Evolutionary conservation across 2,329 filamentous ascomycete species (phyloP).

Genomic region (Hawksworthiomyces lignivorus): DNA sequence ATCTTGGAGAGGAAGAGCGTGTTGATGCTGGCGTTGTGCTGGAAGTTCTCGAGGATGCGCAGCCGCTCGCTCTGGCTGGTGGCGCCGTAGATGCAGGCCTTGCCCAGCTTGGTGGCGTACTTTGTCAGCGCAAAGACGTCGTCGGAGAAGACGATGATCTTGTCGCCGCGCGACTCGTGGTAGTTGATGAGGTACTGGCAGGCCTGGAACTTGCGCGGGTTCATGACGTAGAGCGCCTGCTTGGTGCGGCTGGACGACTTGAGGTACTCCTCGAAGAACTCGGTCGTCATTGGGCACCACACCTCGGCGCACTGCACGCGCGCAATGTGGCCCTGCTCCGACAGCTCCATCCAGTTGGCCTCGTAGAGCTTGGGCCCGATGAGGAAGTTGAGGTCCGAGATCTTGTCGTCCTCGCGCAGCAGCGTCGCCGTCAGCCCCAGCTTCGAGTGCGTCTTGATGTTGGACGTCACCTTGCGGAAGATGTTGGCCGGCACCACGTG

Average conservation of each 20-base stretch:
- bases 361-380: slow-evolving; percentile 97
- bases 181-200: slow-evolving; percentile 98
- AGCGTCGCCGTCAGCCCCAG: slow-evolving; percentile 89
- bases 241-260: slow-evolving; percentile 20
- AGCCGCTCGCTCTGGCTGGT: slow-evolving; percentile 82
- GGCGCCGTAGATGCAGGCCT: slow-evolving; percentile 85
- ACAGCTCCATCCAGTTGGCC: slow-evolving; percentile 98
- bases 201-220: slow-evolving; percentile 92
- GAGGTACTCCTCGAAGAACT: slow-evolving; percentile 95
- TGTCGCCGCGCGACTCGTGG: slow-evolving; percentile 89
- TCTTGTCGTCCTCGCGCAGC: slow-evolving; percentile 95
- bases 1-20: slow-evolving; percentile 97
- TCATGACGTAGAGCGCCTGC: slow-evolving; percentile 79
- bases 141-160: slow-evolving; percentile 97
- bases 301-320: slow-evolving; percentile 97
- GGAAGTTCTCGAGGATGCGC: slow-evolving; percentile 85
- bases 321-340: slow-evolving; percentile 93
- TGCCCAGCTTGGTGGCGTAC: slow-evolving; percentile 76
- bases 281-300: slow-evolving; percentile 98
- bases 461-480: slow-evolving; percentile 87
- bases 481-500: slow-evolving; percentile 96
- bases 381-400: slow-evolving; percentile 91
- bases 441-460: slow-evolving; percentile 92
- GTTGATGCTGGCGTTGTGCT: slow-evolving; percentile 81
- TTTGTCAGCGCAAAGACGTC: slow-evolving; percentile 87